A percentile compares a stretch with the other conserved stretches of the same genome.
Evolutionary conservation across 148 eudicot genomes (phyloP).

Genomic region (Rhododendron vialii): DNA sequence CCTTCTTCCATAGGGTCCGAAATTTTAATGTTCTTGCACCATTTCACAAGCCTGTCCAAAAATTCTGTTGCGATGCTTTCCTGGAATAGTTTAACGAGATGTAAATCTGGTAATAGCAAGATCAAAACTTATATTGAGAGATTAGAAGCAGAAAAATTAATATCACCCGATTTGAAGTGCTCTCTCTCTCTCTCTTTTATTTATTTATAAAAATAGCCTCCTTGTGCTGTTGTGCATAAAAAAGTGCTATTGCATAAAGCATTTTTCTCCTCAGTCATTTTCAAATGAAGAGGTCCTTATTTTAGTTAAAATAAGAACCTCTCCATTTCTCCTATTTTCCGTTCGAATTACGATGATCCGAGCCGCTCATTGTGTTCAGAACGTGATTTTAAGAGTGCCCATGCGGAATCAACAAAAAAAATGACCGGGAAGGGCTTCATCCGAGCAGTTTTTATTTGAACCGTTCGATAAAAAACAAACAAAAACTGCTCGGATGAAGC

Average conservation of each 20-base stretch:
- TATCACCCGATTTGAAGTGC: not conserved
- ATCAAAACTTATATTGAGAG: not conserved
- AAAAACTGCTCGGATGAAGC: too few species aligned
- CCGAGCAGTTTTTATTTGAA: too few species aligned
- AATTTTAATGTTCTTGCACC: conserved; percentile 49
- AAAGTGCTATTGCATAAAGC: not conserved
- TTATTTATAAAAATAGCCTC: too few species aligned
- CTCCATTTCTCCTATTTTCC: too few species aligned
- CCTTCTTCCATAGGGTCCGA: conserved; percentile 97
- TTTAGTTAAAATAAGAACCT: too few species aligned
- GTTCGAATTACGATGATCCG: too few species aligned
- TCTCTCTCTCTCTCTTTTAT: not conserved
- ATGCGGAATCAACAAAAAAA: too few species aligned
- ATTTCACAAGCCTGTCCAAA: conserved; percentile 75
- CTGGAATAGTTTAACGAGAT: conserved; percentile 33
- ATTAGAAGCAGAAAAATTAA: not conserved
- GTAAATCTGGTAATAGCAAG: not conserved
- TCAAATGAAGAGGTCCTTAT: too few species aligned
- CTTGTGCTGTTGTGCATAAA: not conserved
- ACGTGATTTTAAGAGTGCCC: too few species aligned
- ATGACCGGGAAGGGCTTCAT: too few species aligned
- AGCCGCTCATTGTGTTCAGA: too few species aligned
- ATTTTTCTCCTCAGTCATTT: not conserved
- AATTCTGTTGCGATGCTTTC: conserved; percentile 80
- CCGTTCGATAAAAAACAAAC: too few species aligned